Conservation (phyloP, 1,284 basidiomycete genomes). For the Rhodotorula mucilaginosa region DNA sequence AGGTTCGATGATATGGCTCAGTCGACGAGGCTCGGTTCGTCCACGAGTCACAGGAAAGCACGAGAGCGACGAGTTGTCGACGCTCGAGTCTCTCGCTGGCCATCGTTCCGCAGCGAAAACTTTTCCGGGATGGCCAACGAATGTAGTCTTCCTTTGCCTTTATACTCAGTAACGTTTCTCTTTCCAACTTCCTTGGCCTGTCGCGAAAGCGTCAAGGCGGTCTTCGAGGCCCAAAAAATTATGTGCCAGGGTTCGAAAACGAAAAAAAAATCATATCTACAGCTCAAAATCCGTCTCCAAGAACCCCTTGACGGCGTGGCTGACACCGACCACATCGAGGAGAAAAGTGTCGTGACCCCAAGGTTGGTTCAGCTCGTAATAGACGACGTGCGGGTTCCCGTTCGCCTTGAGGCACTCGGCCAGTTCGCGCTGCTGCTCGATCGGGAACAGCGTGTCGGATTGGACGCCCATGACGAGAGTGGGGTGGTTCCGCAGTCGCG, state of each 20-base stretch:
- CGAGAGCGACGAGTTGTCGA: too few relatives aligned
- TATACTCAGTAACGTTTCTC: neutral
- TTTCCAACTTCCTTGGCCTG: neutral
- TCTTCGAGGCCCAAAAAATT: neutral
- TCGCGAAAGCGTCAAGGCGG: neutral
- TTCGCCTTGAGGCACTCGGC: constrained; percentile 87
- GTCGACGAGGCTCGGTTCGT: too few relatives aligned
- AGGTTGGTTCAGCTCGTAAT: constrained; percentile 96
- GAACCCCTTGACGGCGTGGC: constrained; percentile 75
- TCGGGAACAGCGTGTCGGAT: constrained; percentile 93
- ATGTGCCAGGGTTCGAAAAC: neutral
- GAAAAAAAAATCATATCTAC: neutral
- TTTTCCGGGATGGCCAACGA: too few relatives aligned
- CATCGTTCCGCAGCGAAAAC: too few relatives aligned
- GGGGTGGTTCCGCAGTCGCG: constrained; percentile 72
- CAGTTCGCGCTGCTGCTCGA: constrained; percentile 94
- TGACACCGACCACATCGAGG: constrained; percentile 73
- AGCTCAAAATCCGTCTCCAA: constrained; percentile 46
- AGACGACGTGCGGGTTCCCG: constrained; percentile 82
- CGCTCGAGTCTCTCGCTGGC: too few relatives aligned
- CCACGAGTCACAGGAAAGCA: too few relatives aligned
- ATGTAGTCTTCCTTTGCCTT: too few relatives aligned
- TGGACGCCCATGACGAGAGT: constrained; percentile 90
- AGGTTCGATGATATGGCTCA: too few relatives aligned
- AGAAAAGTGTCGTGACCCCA: constrained; percentile 93